These are phyloP conservation scores for Thielaviopsis euricoi DNA, from an alignment of 2,329 filamentous ascomycete genomes.

Conservation along the genomic window DNA sequence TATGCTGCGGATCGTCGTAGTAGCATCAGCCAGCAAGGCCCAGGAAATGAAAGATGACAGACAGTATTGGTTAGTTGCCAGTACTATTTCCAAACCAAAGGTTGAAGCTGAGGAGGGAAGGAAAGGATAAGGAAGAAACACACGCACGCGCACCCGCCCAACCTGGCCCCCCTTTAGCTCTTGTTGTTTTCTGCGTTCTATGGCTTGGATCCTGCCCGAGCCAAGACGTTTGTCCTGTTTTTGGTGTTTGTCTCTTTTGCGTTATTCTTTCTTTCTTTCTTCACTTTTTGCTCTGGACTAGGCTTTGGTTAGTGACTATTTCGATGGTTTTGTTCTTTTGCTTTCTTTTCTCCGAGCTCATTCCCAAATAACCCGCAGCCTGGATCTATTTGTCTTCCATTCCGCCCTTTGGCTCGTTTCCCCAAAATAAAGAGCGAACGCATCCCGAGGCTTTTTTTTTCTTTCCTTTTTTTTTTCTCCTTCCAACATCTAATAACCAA, in stretches of 20 bases:
- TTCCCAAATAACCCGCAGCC: background rate
- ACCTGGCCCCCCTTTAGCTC: no score
- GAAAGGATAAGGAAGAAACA: no score
- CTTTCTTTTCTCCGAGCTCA: background rate
- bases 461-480: background rate
- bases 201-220: background rate
- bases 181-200: background rate
- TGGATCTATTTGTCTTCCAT: conserved; percentile 13
- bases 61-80: no score
- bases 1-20: no score
- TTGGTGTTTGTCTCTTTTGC: background rate
- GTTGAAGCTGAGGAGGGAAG: no score
- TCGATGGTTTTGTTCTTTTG: background rate
- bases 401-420: conserved; percentile 13
- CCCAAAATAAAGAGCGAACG: conserved; percentile 2
- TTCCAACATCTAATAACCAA: background rate
- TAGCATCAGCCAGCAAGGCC: no score
- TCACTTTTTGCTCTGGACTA: background rate
- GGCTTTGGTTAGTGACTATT: background rate
- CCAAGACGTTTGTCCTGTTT: background rate
- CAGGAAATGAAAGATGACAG: no score
- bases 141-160: no score
- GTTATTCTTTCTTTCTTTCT: background rate
- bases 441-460: conserved; percentile 8
- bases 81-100: no score